Evolutionary conservation across 352 stramenopile species (phyloP).

Genomic region (Thalassiosira delicatula): DNA sequence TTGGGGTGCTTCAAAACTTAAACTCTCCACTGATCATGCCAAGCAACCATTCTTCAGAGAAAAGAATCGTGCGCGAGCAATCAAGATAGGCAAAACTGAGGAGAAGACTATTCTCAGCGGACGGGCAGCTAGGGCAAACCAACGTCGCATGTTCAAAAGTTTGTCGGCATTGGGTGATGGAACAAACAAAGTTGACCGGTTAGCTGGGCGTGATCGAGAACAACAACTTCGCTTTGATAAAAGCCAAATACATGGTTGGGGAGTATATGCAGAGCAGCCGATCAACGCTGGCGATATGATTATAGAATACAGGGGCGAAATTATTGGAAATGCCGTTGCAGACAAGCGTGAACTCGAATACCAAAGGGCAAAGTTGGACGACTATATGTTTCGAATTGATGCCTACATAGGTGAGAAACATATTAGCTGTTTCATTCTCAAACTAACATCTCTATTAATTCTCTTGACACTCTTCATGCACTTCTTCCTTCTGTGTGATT

Average conservation of each 20-base stretch:
- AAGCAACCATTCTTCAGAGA: conserved; percentile 47
- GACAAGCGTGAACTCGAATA: conserved; percentile 94
- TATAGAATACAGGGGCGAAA: conserved; percentile 93
- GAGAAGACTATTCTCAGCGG: conserved; percentile 55
- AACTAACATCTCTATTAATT: too few relatives aligned
- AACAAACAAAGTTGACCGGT: conserved; percentile 60
- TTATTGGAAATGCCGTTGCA: conserved; percentile 90
- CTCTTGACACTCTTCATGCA: too few relatives aligned
- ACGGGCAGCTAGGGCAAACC: conserved; percentile 71
- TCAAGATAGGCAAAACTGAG: conserved; percentile 53
- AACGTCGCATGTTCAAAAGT: conserved; percentile 77
- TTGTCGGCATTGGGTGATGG: conserved; percentile 55
- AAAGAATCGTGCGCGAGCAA: conserved; percentile 32
- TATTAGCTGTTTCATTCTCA: too few relatives aligned
- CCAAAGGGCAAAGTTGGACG: conserved; percentile 93
- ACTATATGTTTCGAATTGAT: conserved; percentile 98
- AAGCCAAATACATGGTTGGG: conserved; percentile 92
- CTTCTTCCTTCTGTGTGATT: too few relatives aligned
- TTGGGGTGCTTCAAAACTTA: conserved; percentile 45
- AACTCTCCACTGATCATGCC: conserved; percentile 27
- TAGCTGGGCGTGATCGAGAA: conserved; percentile 73
- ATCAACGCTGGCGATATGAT: conserved; percentile 95
- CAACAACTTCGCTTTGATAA: conserved; percentile 74
- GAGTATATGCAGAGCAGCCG: conserved; percentile 93
- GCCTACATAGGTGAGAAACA: too few relatives aligned